These are phyloP conservation scores for Eucalyptus urophylla DNA, from an alignment of 345 rosid species.

Conservation along the genomic window DNA sequence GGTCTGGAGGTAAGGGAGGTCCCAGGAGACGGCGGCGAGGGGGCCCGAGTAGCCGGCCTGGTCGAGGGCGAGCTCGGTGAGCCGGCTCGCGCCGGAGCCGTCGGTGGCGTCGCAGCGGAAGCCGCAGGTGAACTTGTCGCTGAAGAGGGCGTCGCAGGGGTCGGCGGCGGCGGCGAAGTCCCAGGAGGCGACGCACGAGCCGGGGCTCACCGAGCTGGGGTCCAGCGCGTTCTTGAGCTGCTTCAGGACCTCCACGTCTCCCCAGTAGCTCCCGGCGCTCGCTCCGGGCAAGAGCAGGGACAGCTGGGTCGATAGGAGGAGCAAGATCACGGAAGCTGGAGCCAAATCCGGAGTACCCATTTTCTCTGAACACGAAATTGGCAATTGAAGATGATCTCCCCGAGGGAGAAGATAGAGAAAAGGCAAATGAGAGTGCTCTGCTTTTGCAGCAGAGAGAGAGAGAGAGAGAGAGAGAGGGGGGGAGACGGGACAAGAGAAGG, in stretches of 20 bases:
- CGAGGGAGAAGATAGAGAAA: neutral
- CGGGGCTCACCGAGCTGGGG: conserved; percentile 36
- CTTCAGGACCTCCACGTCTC: conserved; percentile 35
- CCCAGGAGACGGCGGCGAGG: conserved; percentile 35
- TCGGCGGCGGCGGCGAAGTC: conserved; percentile 62
- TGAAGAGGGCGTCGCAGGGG: conserved; percentile 70
- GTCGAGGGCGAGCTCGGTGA: conserved; percentile 71
- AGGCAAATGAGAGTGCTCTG: neutral
- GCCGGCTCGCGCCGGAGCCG: conserved; percentile 37
- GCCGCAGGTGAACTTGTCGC: conserved; percentile 76
- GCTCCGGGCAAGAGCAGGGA: neutral
- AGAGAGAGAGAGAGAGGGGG: neutral
- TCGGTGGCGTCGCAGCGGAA: conserved; percentile 56
- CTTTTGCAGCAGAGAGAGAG: neutral
- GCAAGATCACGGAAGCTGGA: neutral
- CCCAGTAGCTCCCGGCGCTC: conserved; percentile 45
- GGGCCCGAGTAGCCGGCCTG: conserved; percentile 72
- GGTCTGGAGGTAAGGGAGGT: conserved; percentile 42
- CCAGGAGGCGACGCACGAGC: conserved; percentile 81
- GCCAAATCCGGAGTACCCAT: neutral
- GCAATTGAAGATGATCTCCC: neutral
- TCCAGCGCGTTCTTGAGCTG: conserved; percentile 38
- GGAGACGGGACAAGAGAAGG: neutral
- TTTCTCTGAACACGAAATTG: neutral
- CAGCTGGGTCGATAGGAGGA: neutral